A percentile compares a stretch with the other conserved stretches of the same genome.
Evolutionary conservation across 768 basidiomycete species (phyloP).

Genomic region (Auricularia cornea): DNA sequence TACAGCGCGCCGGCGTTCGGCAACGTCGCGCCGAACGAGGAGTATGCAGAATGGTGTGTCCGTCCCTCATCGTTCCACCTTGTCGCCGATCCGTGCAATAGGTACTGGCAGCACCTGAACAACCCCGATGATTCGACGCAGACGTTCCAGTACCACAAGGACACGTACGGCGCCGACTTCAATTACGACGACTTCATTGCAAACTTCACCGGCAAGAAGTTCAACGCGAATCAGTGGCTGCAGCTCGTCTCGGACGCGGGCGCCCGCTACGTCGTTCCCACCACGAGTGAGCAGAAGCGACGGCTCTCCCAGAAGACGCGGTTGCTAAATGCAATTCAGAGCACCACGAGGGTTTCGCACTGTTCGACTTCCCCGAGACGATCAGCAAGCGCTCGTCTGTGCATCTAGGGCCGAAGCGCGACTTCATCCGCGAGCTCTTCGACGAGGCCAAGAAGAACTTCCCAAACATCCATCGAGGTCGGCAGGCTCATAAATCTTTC

Average conservation of each 20-base stretch:
- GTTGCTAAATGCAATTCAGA: conserved; percentile 25
- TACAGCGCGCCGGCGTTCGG: neutral
- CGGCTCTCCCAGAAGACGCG: neutral
- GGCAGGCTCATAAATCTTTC: too few species aligned
- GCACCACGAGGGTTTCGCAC: conserved; percentile 53
- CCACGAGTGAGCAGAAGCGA: conserved; percentile 31
- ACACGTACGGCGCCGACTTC: conserved; percentile 39
- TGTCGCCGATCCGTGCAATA: neutral
- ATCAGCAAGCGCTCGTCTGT: conserved; percentile 14
- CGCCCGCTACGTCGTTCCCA: conserved; percentile 53
- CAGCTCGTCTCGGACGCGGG: conserved; percentile 47
- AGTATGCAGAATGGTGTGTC: conserved; percentile 52
- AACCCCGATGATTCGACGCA: conserved; percentile 29
- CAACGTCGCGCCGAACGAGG: conserved; percentile 23
- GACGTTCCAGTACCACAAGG: conserved; percentile 41
- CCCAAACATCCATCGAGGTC: conserved; percentile 38
- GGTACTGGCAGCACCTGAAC: conserved; percentile 27
- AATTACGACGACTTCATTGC: conserved; percentile 53
- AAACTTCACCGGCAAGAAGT: conserved; percentile 43
- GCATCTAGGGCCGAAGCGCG: conserved; percentile 41
- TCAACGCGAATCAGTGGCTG: conserved; percentile 47
- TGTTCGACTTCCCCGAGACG: conserved; percentile 13
- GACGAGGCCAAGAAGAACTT: conserved; percentile 40
- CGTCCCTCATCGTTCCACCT: conserved; percentile 24
- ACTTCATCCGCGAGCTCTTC: conserved; percentile 44